Base-by-base conservation (phyloP, 768 basidiomycete genomes). In the Lactarius hengduanensis region DNA sequence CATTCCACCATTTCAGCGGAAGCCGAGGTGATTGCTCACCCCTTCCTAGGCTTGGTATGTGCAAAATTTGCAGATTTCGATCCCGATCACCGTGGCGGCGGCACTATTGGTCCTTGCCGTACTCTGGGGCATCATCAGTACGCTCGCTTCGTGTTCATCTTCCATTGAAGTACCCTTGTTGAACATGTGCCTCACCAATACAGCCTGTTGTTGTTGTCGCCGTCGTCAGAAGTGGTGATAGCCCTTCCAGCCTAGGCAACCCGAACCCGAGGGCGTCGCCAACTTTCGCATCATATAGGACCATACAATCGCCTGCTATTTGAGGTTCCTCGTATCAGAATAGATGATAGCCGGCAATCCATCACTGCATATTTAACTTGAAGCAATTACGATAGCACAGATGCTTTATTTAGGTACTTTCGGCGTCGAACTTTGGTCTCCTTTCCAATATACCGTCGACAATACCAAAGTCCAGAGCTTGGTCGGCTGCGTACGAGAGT, bases 371-470 rank as follows among this genome's bases (percentile, higher is more conserved):
- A 40, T 22, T 28, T 26, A 53, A 26, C 22, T 36, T 22, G 18
- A 54, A 18, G 34, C 16, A 5, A 18, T 28, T 59, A 26, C 41
- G 40, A 56, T 62, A 18, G 9, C 36, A 32, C 13, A 15, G 9
- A 63, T 47, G 26, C 20, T 45, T 57, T 58, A 53, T 61, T 50
- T 63, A 69, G 36, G 62, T 26, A 62, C 53, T 67, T 11, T 69
- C 62, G 13, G 36, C 54, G 63, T 87, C 86, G 57, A 82, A 75
- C 73, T 80, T 80, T 59, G 90, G 89, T 65, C 90, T 81, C 73
- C 84, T 89, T 77, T 94, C 89, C 62, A 97, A 82, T 71, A 98
- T 92, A 62, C 90, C 90, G 78, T 98, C 95, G 59, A 97, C 91
- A 63, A 98, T 91, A 47, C 95, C 95, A 77, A 98, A 98, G 41